A percentile compares a stretch with the other conserved stretches of the same genome.
phyloP scores from a whole-genome alignment of 2,329 filamentous ascomycete species.

The Cladobotryum mycophilum region DNA sequence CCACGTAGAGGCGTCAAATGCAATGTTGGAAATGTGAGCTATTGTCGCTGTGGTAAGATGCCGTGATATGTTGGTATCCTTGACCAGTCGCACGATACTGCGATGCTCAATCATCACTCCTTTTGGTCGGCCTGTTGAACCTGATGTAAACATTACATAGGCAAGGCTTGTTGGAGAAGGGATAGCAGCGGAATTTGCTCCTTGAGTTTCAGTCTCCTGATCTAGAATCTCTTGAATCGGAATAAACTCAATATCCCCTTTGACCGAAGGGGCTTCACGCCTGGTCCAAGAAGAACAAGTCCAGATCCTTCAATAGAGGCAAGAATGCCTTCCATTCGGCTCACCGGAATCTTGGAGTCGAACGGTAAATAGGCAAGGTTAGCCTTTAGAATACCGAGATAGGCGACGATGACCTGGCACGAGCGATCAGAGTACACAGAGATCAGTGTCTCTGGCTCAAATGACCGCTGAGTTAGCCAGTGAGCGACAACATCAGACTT shows the following conservation, averaged over 20 bases:
- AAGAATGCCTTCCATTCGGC: too few species aligned
- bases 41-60: background rate
- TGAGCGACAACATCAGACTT: constrained; percentile 15
- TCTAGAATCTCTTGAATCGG: too few species aligned
- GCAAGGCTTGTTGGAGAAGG: constrained; percentile 5
- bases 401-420: constrained; percentile 18
- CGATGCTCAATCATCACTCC: constrained; percentile 32
- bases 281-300: constrained; percentile 12
- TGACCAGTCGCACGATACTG: constrained; percentile 5
- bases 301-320: too few species aligned
- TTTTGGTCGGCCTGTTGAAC: constrained; percentile 43
- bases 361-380: background rate
- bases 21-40: constrained; percentile 11
- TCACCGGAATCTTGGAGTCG: too few species aligned
- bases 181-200: background rate
- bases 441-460: constrained; percentile 16
- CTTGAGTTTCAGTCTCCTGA: background rate
- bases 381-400: constrained; percentile 18
- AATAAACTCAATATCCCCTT: too few species aligned
- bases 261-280: background rate
- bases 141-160: constrained; percentile 45
- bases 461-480: background rate
- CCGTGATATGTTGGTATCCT: background rate
- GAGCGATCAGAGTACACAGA: constrained; percentile 16
- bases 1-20: constrained; percentile 14